Evolutionary conservation across 495 filamentous ascomycete species (phyloP).

Genomic region (Lasiosphaeria miniovina): DNA sequence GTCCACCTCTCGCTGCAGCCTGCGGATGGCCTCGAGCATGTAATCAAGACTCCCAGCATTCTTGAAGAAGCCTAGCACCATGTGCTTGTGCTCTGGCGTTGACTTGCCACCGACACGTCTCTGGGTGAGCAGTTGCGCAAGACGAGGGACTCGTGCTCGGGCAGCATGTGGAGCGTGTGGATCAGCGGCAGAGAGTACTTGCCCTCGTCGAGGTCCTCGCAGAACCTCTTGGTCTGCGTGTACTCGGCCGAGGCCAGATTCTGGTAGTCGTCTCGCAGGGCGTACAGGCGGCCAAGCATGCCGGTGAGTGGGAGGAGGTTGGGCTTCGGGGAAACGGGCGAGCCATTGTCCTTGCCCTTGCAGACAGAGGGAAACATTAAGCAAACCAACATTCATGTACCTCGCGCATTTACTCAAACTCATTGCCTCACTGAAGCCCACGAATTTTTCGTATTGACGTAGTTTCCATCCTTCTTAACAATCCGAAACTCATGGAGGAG

Average conservation of each 20-base stretch:
- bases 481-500: no score
- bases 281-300: conserved; percentile 76
- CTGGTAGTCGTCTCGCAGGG: conserved; percentile 86
- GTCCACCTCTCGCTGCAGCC: neutral
- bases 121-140: neutral
- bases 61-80: neutral
- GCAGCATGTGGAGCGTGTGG: conserved; percentile 9
- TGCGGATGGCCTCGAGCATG: neutral
- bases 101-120: neutral
- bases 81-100: neutral
- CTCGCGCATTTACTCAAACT: no score
- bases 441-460: no score
- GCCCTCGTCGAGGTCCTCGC: conserved; percentile 57
- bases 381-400: no score
- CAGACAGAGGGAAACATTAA: no score
- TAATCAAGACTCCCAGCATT: neutral
- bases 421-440: no score
- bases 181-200: conserved; percentile 56
- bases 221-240: conserved; percentile 52
- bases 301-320: conserved; percentile 62
- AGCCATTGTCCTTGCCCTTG: no score
- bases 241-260: conserved; percentile 52
- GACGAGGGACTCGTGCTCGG: neutral
- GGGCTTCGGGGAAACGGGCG: no score
- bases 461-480: no score